Percentiles rank a stretch among this genome's conserved stretches.
Conservation (phyloP, 371 early-diverging fungal species). For the Nematocida parisii region DNA sequence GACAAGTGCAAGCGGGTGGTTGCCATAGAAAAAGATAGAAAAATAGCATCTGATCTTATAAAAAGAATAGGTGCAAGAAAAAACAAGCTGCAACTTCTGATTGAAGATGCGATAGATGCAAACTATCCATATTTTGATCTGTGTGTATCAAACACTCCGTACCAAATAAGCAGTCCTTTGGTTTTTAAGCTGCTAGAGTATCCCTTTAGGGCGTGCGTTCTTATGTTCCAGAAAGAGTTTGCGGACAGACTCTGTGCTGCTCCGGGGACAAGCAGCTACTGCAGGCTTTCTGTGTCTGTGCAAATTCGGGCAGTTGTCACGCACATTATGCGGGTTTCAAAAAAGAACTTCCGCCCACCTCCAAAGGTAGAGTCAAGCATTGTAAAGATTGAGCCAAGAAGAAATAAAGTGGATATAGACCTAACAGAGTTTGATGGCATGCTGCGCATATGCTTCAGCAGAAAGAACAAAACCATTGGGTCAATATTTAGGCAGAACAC, state of each 20-base stretch:
- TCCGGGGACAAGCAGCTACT: conserved; percentile 86
- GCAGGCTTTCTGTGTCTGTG: conserved; percentile 89
- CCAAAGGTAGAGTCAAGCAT: conserved; percentile 94
- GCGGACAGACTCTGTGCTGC: conserved; percentile 89
- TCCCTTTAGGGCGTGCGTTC: conserved; percentile 78
- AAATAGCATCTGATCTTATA: conserved; percentile 89
- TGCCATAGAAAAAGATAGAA: conserved; percentile 82
- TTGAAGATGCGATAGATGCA: conserved; percentile 92
- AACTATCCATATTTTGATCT: conserved; percentile 95
- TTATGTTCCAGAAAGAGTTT: conserved; percentile 99
- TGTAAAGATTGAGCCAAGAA: conserved; percentile 84
- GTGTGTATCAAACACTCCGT: conserved; percentile 97
- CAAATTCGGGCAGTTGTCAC: conserved; percentile 89
- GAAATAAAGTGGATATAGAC: conserved; percentile 85
- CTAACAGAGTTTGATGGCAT: conserved; percentile 94
- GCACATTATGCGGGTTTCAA: conserved; percentile 88
- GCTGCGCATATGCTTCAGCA: conserved; percentile 82
- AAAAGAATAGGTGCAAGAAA: conserved; percentile 76
- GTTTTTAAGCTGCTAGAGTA: conserved; percentile 90
- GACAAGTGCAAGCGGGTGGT: conserved; percentile 83
- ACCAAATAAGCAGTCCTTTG: conserved; percentile 86
- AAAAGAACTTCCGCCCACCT: conserved; percentile 96
- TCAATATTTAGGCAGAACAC: conserved; percentile 81
- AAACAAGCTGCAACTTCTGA: conserved; percentile 81
- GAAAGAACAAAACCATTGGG: conserved; percentile 90